Evolutionary conservation across 2,329 filamentous ascomycete genomes (phyloP), one percentile per base, ranked within the genome.

Genomic region (Hypoxylon sp.): DNA sequence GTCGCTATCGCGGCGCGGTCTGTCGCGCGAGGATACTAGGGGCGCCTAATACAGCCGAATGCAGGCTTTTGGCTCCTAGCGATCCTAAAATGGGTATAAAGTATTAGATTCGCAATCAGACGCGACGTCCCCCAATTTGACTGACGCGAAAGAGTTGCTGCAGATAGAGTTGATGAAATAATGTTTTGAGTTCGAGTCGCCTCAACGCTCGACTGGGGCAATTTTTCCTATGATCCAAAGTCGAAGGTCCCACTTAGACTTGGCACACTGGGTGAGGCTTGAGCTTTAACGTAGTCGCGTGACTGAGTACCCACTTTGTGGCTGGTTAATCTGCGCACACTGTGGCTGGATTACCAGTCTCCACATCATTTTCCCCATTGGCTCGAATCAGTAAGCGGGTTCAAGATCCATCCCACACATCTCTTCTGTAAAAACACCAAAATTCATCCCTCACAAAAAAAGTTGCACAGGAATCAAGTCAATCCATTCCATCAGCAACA

Each of bases 1-100:
- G 72, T 73, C 73, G 74, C 75, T 77, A 75, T 72, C 76, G 76
- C 76, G 74, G 75, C 77, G 76, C 77, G 76, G 75, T 73, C 68
- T 71, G 68, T 73, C 76, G 76, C 76, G 76, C 67, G 58, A 62
- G 67, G 62, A 73, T 67, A 37, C 53, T 68, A 59, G 46, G 62
- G 53, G 68, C 53, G 62, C 61, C 63, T 60, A 55, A 69, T 73
- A 52, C 21, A 60, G 47, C 65, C 68, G 62, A 56, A 55, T 29
- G 53, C 44, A 57, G 46, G 17, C 53, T 21, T 69, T 69, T 27
- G 29, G 27, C 24, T 58, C 39, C 27, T 57, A 57, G 32, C 37
- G 59, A 59, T 56, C 52, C 42, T 51, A 11, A 60, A 63, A 58
- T 44, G 39, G 44, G 31, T 44, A 58, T 51, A 63, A 57, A 52